A percentile compares a stretch with the other conserved stretches of the same genome.
Conservation (phyloP, 352 stramenopile genomes). For the Phytopythium sindhum region DNA sequence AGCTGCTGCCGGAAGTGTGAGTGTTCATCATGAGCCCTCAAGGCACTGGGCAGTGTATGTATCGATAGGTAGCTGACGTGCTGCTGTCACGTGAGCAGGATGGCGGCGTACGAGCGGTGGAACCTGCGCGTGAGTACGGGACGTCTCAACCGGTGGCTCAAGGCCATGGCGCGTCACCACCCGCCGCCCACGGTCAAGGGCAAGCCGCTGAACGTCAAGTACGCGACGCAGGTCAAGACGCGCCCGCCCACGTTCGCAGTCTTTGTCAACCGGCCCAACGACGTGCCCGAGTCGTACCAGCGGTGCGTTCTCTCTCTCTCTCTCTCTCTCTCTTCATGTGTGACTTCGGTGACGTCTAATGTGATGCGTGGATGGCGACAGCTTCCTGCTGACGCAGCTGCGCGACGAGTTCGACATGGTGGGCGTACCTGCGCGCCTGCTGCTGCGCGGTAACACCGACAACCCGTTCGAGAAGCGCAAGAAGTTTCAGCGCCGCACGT, state of each 20-base stretch:
- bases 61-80: background rate
- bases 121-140: conserved; percentile 75
- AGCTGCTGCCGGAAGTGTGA: conserved; percentile 72
- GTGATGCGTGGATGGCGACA: conserved; percentile 5
- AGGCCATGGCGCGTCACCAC: conserved; percentile 81
- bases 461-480: conserved; percentile 84
- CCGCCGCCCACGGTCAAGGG: conserved; percentile 76
- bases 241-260: conserved; percentile 77
- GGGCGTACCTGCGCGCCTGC: conserved; percentile 66
- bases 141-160: conserved; percentile 78
- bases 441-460: conserved; percentile 74
- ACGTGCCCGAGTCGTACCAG: conserved; percentile 75
- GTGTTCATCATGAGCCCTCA: conserved; percentile 7
- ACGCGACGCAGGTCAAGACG: conserved; percentile 83
- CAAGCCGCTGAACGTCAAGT: conserved; percentile 87
- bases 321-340: background rate
- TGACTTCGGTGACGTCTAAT: background rate
- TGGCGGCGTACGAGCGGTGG: conserved; percentile 82
- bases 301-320: conserved; percentile 32
- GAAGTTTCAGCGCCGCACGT: conserved; percentile 80
- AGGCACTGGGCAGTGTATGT: background rate
- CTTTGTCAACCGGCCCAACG: conserved; percentile 78
- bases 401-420: conserved; percentile 86
- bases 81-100: conserved; percentile 10
- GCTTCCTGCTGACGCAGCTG: conserved; percentile 71